phyloP scores from a whole-genome alignment of 139 green algal genomes.

The Tetradesmus lagerheimii region DNA sequence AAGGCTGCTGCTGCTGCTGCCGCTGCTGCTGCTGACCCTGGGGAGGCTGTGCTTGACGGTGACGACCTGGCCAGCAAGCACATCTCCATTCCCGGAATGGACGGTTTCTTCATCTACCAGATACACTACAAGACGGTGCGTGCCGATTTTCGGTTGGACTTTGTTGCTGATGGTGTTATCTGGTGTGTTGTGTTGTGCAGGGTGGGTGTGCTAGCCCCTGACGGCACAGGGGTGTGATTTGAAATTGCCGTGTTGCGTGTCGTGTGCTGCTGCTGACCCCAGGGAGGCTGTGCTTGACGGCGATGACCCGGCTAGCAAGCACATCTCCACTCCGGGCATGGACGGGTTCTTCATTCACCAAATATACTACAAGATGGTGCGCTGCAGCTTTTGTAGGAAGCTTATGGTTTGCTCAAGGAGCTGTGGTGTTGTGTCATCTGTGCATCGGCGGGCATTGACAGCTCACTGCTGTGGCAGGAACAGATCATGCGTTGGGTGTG shows the following conservation, averaged over 20 bases:
- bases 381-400: too few relatives aligned
- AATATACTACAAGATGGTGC: conserved; percentile 9
- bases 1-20: conserved; percentile 12
- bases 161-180: too few relatives aligned
- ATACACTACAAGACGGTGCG: conserved; percentile 22
- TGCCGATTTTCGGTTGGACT: too few relatives aligned
- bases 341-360: conserved; percentile 39
- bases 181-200: too few relatives aligned
- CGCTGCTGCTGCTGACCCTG: neutral
- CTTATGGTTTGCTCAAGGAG: too few relatives aligned
- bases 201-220: too few relatives aligned
- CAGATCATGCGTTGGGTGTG: too few relatives aligned
- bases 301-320: neutral
- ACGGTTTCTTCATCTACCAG: conserved; percentile 41
- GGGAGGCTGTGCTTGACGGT: neutral
- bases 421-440: too few relatives aligned
- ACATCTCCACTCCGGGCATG: conserved; percentile 4
- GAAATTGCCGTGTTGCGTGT: too few relatives aligned
- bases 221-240: too few relatives aligned
- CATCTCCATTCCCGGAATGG: conserved; percentile 12
- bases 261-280: neutral
- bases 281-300: neutral
- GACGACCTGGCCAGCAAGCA: neutral
- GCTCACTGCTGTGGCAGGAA: too few relatives aligned
- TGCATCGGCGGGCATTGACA: too few relatives aligned